These are phyloP conservation scores for Sugiyamaella castrensis DNA, from an alignment of 1,139 yeast genomes.

Conservation along the genomic window DNA sequence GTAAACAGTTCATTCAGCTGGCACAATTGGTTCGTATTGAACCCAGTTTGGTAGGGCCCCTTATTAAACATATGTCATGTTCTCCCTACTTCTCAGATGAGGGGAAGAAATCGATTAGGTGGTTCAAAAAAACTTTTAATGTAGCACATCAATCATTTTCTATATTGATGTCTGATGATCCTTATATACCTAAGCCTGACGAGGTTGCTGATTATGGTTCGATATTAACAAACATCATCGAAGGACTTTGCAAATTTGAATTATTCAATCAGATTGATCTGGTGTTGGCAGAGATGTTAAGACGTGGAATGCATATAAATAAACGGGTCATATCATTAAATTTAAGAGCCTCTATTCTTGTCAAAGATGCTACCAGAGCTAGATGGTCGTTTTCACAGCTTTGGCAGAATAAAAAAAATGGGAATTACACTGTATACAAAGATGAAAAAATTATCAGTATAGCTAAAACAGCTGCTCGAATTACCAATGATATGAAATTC, in stretches of 20 bases:
- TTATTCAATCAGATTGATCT: constrained; percentile 26
- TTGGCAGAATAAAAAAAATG: constrained; percentile 11
- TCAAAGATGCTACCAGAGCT: constrained; percentile 24
- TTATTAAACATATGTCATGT: too few species aligned
- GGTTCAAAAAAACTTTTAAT: neutral
- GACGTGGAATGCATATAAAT: constrained; percentile 19
- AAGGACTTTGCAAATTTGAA: constrained; percentile 27
- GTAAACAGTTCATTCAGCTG: constrained; percentile 14
- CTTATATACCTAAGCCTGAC: neutral
- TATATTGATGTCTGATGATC: constrained; percentile 11
- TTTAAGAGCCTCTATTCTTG: constrained; percentile 24
- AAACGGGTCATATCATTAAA: constrained; percentile 25
- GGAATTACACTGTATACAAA: neutral
- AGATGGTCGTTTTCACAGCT: constrained; percentile 27
- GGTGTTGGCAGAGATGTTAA: constrained; percentile 24
- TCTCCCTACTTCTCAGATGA: too few species aligned
- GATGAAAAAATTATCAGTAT: neutral
- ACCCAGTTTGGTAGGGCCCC: too few species aligned
- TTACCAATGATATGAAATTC: neutral
- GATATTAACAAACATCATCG: constrained; percentile 20
- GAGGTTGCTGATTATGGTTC: constrained; percentile 5
- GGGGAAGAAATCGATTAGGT: neutral
- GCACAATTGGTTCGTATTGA: too few species aligned
- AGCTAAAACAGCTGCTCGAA: constrained; percentile 1
- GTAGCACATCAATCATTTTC: neutral